Evolutionary conservation across 345 rosid genomes (phyloP).

Genomic region (Eucalyptus melliodora): DNA sequence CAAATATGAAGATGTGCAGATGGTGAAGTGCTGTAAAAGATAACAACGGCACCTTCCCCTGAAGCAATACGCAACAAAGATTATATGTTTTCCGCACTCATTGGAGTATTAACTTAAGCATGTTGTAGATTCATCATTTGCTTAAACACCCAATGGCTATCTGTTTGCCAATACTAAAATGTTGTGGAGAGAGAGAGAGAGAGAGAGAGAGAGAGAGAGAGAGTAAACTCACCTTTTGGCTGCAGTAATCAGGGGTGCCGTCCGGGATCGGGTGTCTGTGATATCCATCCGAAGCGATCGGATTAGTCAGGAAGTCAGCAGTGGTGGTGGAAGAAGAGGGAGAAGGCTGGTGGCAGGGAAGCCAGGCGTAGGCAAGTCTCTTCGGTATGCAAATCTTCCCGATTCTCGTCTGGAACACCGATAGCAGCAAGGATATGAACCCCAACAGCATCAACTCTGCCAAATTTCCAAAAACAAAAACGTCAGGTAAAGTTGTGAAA

Average conservation of each 20-base stretch:
- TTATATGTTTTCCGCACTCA: not conserved
- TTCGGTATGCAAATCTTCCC: constrained; percentile 37
- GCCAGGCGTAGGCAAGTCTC: constrained; percentile 26
- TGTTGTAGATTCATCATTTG: not conserved
- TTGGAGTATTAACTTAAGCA: not conserved
- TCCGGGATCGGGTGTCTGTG: constrained; percentile 38
- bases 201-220: not conserved
- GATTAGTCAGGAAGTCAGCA: constrained; percentile 19
- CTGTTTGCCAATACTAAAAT: not conserved
- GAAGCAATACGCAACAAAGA: not conserved
- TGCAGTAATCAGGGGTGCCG: constrained; percentile 15
- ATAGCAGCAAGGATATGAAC: constrained; percentile 61
- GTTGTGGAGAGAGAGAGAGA: not conserved
- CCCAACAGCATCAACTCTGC: constrained; percentile 91
- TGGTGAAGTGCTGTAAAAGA: constrained; percentile 61
- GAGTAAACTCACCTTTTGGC: constrained; percentile 3
- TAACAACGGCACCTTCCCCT: constrained; percentile 58
- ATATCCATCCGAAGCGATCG: not conserved
- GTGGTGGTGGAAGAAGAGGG: not conserved
- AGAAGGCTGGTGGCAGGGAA: constrained; percentile 35
- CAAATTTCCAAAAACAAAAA: not conserved
- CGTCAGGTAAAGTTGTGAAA: not conserved
- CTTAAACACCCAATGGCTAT: not conserved
- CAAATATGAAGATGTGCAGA: constrained; percentile 79
- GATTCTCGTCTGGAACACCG: constrained; percentile 45